Conservation (phyloP, 2,329 filamentous ascomycete genomes). For the Bipolaris gigantea region DNA sequence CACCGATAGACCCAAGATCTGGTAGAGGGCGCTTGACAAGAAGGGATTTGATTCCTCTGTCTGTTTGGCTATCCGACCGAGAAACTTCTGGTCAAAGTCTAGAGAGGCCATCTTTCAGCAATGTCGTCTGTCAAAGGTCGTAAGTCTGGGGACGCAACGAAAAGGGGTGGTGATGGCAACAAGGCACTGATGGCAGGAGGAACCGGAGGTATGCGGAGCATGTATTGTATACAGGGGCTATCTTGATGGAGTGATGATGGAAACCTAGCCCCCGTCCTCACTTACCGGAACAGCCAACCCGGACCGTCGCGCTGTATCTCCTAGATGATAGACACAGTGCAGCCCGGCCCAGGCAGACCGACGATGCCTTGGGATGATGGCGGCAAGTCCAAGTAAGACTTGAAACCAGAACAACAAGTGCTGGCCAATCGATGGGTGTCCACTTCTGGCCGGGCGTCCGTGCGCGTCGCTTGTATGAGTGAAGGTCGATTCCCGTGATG, state of each 20-base stretch:
- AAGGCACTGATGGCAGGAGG: background rate
- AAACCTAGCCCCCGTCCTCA: conserved; percentile 9
- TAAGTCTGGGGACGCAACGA: conserved; percentile 6
- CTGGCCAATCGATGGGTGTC: conserved; percentile 41
- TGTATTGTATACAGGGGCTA: background rate
- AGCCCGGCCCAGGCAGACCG: conserved; percentile 38
- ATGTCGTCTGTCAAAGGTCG: conserved; percentile 3
- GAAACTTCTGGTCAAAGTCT: conserved; percentile 95
- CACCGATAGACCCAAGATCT: conserved; percentile 86
- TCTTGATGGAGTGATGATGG: background rate
- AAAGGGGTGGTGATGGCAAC: conserved; percentile 1
- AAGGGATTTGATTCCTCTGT: conserved; percentile 77
- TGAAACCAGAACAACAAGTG: conserved; percentile 28
- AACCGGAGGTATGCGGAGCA: background rate
- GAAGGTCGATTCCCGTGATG: conserved; percentile 42
- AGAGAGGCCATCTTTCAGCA: conserved; percentile 78
- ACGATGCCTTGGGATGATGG: conserved; percentile 26
- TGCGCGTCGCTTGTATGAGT: conserved; percentile 32
- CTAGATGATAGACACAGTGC: conserved; percentile 36
- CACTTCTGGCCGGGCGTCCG: conserved; percentile 21
- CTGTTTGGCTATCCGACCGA: conserved; percentile 82
- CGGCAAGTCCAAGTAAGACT: conserved; percentile 31
- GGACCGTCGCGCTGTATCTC: conserved; percentile 40
- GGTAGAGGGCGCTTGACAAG: conserved; percentile 81
- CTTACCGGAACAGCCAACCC: conserved; percentile 38